A percentile compares a stretch with the other conserved stretches of the same genome.
These are phyloP conservation scores for Alnus glutinosa DNA, from an alignment of 306 rosid genomes.

Conservation along the genomic window DNA sequence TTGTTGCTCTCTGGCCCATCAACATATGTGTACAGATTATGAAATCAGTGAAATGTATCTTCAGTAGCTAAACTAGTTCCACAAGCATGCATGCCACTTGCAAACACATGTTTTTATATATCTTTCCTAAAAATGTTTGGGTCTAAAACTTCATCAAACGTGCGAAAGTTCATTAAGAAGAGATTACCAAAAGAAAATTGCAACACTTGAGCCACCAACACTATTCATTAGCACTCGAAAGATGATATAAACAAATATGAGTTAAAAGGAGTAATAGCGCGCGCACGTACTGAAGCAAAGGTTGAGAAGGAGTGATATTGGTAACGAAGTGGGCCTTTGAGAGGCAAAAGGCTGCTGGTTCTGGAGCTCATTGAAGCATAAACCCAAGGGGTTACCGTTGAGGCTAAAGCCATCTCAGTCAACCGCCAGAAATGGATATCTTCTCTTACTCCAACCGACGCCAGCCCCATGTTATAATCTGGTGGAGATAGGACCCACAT, in stretches of 20 bases:
- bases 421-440: not conserved
- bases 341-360: not conserved
- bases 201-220: not conserved
- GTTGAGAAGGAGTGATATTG: slow-evolving; percentile 12
- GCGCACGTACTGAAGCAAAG: slow-evolving; percentile 26
- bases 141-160: not conserved
- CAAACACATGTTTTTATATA: not conserved
- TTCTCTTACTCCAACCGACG: not conserved
- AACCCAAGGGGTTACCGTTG: slow-evolving; percentile 23
- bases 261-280: not conserved
- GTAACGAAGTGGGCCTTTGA: slow-evolving; percentile 3
- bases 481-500: not conserved
- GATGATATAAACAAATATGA: not conserved
- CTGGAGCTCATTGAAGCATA: not conserved
- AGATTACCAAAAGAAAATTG: not conserved
- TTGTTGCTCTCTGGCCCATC: no score
- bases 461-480: not conserved
- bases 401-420: slow-evolving; percentile 22
- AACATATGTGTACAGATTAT: not conserved
- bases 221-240: not conserved
- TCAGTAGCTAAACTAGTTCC: not conserved
- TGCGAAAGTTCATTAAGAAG: not conserved
- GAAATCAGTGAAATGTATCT: not conserved
- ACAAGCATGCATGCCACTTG: not conserved
- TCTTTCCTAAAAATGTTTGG: not conserved